Evolutionary conservation across 1,139 yeast species (phyloP).

Genomic region (Saccharomyces hybrid): DNA sequence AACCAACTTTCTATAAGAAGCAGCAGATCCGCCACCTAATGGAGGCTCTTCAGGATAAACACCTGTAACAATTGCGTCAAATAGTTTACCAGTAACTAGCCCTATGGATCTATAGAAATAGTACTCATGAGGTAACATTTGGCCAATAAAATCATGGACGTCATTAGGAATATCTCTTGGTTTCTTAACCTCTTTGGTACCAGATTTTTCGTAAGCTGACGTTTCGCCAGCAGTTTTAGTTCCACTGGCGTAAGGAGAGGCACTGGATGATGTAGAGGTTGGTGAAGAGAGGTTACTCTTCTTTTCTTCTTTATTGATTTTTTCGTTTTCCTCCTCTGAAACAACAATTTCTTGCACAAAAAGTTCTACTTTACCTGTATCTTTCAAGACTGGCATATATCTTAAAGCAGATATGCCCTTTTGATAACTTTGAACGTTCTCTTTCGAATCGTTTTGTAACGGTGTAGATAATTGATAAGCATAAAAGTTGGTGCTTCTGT

Average conservation of each 20-base stretch:
- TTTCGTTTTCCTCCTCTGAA: conserved; percentile 16
- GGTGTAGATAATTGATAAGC: conserved; percentile 29
- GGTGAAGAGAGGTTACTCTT: not conserved
- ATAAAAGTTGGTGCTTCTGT: conserved; percentile 43
- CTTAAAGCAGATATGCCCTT: conserved; percentile 47
- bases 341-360: conserved; percentile 44
- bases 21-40: conserved; percentile 55
- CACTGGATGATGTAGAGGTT: not conserved
- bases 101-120: conserved; percentile 80
- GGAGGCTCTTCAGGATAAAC: conserved; percentile 59
- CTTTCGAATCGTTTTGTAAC: conserved; percentile 15
- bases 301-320: not conserved
- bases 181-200: not conserved
- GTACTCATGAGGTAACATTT: conserved; percentile 79
- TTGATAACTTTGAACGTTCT: conserved; percentile 37
- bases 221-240: not conserved
- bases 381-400: conserved; percentile 63
- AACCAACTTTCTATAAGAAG: conserved; percentile 52
- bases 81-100: conserved; percentile 53
- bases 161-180: conserved; percentile 50
- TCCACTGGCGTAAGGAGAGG: not conserved
- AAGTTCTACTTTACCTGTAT: conserved; percentile 62
- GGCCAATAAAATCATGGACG: conserved; percentile 75
- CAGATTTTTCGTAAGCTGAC: not conserved
- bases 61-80: conserved; percentile 65